phyloP scores from a whole-genome alignment of 73 alveolate species.

The Uronychia setigera region DNA sequence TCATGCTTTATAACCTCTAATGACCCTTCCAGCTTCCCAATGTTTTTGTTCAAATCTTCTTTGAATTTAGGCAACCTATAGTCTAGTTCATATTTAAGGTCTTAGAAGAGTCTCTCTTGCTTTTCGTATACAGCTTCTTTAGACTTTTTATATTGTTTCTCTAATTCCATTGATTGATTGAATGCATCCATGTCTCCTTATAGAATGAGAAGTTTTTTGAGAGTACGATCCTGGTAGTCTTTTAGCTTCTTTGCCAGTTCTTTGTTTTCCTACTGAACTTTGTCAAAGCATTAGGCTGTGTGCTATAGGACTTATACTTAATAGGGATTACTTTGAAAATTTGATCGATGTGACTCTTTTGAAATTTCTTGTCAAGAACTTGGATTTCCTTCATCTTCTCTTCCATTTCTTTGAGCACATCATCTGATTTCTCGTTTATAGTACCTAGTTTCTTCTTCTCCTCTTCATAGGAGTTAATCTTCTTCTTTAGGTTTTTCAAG shows the following conservation, averaged over 20 bases:
- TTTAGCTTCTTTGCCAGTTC: neutral
- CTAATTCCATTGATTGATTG: neutral
- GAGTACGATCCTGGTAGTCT: neutral
- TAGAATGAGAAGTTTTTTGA: too few species aligned
- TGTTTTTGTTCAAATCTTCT: neutral
- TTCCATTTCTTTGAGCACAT: neutral
- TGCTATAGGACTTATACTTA: neutral
- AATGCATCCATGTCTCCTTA: neutral
- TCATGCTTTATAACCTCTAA: too few species aligned
- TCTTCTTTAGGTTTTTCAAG: neutral
- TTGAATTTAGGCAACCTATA: neutral
- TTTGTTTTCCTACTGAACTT: neutral
- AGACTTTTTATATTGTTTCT: neutral
- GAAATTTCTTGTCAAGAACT: neutral
- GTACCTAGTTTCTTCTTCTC: neutral
- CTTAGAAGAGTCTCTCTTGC: neutral
- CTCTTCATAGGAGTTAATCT: neutral
- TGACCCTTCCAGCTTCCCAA: neutral
- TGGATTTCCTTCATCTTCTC: neutral
- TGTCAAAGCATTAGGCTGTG: neutral
- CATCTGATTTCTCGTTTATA: neutral
- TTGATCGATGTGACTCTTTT: neutral
- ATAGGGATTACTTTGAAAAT: neutral
- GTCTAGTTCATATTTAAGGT: neutral
- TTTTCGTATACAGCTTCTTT: neutral